These are phyloP conservation scores for Nematocida displodere DNA, from an alignment of 371 early-diverging fungal species.

Conservation along the genomic window DNA sequence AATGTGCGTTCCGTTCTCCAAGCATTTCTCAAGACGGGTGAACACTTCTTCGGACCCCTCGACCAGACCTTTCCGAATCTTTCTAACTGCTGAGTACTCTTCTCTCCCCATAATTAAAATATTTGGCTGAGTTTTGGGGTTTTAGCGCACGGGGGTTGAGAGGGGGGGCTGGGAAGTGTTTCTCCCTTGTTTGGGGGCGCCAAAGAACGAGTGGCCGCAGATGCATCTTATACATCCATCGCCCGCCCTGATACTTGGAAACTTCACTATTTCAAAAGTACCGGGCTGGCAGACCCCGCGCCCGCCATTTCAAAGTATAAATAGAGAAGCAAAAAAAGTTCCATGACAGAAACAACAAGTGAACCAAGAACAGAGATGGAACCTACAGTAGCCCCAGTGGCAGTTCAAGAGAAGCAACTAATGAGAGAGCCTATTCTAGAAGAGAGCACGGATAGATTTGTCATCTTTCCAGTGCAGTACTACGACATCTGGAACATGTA, in stretches of 20 bases:
- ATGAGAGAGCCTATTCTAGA: constrained; percentile 54
- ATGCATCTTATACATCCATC: too few species aligned
- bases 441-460: constrained; percentile 59
- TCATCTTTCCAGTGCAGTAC: constrained; percentile 64
- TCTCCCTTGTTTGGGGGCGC: too few species aligned
- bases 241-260: too few species aligned
- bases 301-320: constrained; percentile 49
- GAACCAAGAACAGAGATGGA: neutral
- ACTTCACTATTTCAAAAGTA: too few species aligned
- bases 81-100: neutral
- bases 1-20: neutral
- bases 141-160: too few species aligned
- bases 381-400: neutral
- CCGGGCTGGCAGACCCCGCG: too few species aligned
- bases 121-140: neutral
- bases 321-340: constrained; percentile 22
- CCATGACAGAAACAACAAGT: neutral
- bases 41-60: constrained; percentile 10
- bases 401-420: neutral
- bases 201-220: too few species aligned
- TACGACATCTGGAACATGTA: constrained; percentile 85
- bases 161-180: too few species aligned
- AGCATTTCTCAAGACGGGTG: neutral
- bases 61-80: neutral
- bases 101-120: constrained; percentile 10